phyloP scores from a whole-genome alignment of 192 early-diverging fungal species.

The Umbelopsis vinacea region DNA sequence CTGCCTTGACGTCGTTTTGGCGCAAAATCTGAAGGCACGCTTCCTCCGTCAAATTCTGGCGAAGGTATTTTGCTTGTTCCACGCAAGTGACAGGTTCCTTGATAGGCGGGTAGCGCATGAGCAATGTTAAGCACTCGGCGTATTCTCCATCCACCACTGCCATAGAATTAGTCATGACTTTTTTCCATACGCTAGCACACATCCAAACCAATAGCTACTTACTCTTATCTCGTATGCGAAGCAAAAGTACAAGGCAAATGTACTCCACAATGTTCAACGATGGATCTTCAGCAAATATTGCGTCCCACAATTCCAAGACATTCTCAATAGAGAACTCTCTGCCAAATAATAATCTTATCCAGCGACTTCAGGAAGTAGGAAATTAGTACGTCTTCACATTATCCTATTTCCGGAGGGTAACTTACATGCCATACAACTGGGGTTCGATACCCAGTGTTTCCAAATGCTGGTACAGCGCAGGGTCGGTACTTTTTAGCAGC shows the following conservation, averaged over 20 bases:
- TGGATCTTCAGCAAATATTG: conserved; percentile 83
- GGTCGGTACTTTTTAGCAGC: conserved; percentile 72
- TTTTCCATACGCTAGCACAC: neutral
- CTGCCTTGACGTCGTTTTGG: conserved; percentile 56
- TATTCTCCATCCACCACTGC: conserved; percentile 66
- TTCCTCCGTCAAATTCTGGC: conserved; percentile 55
- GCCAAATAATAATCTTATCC: conserved; percentile 91
- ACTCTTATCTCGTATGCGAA: conserved; percentile 72
- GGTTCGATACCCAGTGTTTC: conserved; percentile 83
- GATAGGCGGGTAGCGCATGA: conserved; percentile 66
- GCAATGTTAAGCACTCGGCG: conserved; percentile 61
- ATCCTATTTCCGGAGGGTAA: neutral
- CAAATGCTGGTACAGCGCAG: conserved; percentile 73
- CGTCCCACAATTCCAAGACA: conserved; percentile 85
- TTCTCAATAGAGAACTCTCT: conserved; percentile 81
- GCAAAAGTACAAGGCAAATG: conserved; percentile 76
- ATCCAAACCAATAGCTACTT: conserved; percentile 32
- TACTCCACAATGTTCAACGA: conserved; percentile 82
- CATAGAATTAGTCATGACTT: neutral
- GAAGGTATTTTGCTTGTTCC: conserved; percentile 69
- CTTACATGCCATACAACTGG: conserved; percentile 91
- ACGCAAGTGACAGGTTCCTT: conserved; percentile 55
- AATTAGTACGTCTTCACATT: neutral
- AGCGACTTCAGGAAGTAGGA: conserved; percentile 58
- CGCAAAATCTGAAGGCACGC: conserved; percentile 56